phyloP scores from a whole-genome alignment of 2,329 filamentous ascomycete species.

The Penicillium freii region DNA sequence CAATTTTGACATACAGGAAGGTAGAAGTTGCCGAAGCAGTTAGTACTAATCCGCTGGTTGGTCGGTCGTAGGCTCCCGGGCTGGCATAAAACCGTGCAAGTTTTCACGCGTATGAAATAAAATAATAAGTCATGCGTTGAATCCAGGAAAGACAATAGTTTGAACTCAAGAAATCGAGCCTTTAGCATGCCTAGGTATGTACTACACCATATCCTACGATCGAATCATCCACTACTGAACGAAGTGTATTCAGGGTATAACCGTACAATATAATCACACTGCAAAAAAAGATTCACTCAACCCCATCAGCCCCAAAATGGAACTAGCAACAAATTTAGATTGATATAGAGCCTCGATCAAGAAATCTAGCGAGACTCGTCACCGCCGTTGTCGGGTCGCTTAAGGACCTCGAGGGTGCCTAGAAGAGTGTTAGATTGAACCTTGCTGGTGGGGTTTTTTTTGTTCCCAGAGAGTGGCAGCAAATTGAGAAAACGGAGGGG shows the following conservation, averaged over 20 bases:
- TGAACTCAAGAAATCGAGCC: background rate
- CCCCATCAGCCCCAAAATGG: background rate
- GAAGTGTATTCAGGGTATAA: constrained; percentile 33
- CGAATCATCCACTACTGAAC: background rate
- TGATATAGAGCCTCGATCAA: background rate
- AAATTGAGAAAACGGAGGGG: background rate
- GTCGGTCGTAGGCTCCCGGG: too few species aligned
- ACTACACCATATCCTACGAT: background rate
- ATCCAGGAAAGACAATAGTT: background rate
- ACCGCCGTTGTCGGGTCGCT: constrained; percentile 25
- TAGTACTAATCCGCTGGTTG: background rate
- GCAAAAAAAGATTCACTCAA: constrained; percentile 5
- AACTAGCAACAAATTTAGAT: background rate
- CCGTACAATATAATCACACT: constrained; percentile 26
- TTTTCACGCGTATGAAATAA: background rate
- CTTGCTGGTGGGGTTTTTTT: too few species aligned
- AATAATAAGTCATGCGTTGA: background rate
- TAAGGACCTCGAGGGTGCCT: constrained; percentile 38
- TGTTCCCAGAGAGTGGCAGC: background rate
- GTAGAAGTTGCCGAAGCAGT: background rate
- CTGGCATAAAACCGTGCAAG: background rate
- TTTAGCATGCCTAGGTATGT: background rate
- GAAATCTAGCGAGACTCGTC: constrained; percentile 13
- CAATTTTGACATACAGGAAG: background rate
- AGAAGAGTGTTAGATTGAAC: background rate